Conservation (phyloP, 1,139 yeast species). For the Debaryomyces sp. region DNA sequence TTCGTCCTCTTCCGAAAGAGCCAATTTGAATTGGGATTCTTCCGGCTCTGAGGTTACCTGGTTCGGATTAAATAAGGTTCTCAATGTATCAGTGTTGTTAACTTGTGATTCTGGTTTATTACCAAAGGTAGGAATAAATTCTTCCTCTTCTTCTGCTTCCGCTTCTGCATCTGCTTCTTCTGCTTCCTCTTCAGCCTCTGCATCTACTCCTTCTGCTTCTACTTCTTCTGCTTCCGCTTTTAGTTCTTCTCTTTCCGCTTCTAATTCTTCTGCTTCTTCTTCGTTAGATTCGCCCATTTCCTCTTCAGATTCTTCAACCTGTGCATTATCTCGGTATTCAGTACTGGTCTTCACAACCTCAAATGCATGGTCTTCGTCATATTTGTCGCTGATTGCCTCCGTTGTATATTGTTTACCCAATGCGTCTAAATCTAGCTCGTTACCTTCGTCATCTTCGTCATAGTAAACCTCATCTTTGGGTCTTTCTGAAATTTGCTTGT, state of each 20-base stretch:
- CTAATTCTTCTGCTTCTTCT: conserved; percentile 6
- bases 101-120: conserved; percentile 24
- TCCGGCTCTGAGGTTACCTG: conserved; percentile 18
- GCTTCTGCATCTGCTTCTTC: conserved; percentile 14
- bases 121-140: conserved; percentile 57
- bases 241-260: conserved; percentile 21
- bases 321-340: not conserved
- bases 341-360: conserved; percentile 8
- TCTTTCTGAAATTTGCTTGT: conserved; percentile 20
- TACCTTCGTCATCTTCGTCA: conserved; percentile 49
- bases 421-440: conserved; percentile 26
- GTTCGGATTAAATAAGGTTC: conserved; percentile 62
- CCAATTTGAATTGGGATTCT: conserved; percentile 31
- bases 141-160: conserved; percentile 36
- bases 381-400: conserved; percentile 29
- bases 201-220: conserved; percentile 15
- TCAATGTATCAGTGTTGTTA: conserved; percentile 59
- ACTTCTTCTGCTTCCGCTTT: conserved; percentile 11
- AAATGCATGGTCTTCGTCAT: conserved; percentile 29
- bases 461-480: conserved; percentile 39
- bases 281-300: conserved; percentile 7
- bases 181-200: conserved; percentile 27
- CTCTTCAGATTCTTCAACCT: not conserved
- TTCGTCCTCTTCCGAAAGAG: conserved; percentile 37
- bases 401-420: conserved; percentile 29